Evolutionary conservation across 2,329 filamentous ascomycete genomes (phyloP).

Genomic region (Thielaviopsis punctulata): DNA sequence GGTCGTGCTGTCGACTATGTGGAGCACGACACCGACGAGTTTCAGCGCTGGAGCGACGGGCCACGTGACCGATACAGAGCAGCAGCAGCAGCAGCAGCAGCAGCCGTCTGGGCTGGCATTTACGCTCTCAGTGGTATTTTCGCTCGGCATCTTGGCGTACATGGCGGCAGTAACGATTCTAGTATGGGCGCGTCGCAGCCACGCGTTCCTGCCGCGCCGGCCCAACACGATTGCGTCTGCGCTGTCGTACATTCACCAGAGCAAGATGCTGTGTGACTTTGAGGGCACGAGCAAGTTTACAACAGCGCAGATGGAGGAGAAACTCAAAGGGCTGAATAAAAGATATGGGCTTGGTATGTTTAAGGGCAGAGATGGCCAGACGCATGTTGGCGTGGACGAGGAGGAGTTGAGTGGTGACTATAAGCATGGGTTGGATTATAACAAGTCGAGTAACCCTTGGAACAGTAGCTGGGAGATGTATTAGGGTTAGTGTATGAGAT

Average conservation of each 20-base stretch:
- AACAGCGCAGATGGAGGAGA: constrained; percentile 41
- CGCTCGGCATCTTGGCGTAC: constrained; percentile 47
- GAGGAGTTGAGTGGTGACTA: constrained; percentile 52
- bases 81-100: constrained; percentile 4
- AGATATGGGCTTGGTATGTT: constrained; percentile 68
- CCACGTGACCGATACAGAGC: too few relatives aligned
- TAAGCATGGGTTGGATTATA: constrained; percentile 41
- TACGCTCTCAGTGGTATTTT: constrained; percentile 36
- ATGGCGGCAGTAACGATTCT: constrained; percentile 40
- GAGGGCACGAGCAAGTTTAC: constrained; percentile 49
- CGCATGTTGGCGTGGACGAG: constrained; percentile 62
- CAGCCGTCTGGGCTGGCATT: not conserved
- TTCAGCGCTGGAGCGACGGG: constrained; percentile 27
- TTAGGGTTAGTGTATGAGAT: too few relatives aligned
- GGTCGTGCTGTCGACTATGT: constrained; percentile 48
- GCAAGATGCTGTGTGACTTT: constrained; percentile 63
- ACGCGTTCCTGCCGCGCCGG: constrained; percentile 59
- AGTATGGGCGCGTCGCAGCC: constrained; percentile 44
- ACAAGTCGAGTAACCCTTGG: constrained; percentile 35
- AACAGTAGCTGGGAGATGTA: constrained; percentile 24
- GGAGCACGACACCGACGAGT: constrained; percentile 44
- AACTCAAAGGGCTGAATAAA: constrained; percentile 42
- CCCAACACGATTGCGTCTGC: constrained; percentile 63
- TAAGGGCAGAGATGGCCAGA: constrained; percentile 50
- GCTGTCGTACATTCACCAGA: constrained; percentile 63